A percentile compares a stretch with the other conserved stretches of the same genome.
These are phyloP conservation scores for Rhizophagus clarus DNA, from an alignment of 192 early-diverging fungal species.

Conservation along the genomic window DNA sequence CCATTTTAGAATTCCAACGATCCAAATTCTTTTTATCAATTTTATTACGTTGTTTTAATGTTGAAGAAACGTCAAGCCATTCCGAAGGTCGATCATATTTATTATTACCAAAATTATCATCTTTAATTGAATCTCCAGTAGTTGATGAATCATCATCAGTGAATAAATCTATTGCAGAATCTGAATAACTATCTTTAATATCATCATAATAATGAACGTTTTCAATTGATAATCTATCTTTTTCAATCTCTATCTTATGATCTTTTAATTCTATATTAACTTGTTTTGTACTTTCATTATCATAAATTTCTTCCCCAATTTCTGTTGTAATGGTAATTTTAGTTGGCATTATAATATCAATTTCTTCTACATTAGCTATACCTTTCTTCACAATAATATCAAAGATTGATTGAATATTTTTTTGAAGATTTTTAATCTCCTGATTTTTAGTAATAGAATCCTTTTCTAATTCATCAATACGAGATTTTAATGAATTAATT, in stretches of 20 bases:
- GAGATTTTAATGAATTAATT: neutral
- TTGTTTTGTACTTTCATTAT: neutral
- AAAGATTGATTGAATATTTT: neutral
- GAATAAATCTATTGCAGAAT: neutral
- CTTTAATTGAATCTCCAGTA: neutral
- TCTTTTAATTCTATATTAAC: neutral
- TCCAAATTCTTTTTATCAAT: neutral
- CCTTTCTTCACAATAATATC: neutral
- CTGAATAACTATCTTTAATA: neutral
- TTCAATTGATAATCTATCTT: neutral
- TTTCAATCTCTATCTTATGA: neutral
- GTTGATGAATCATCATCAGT: neutral
- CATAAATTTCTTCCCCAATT: neutral
- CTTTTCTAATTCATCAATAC: neutral
- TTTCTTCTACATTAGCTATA: neutral
- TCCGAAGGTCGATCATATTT: neutral
- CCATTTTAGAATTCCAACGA: neutral
- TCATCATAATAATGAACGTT: neutral
- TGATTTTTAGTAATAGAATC: neutral
- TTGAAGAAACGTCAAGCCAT: neutral
- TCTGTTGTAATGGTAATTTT: neutral
- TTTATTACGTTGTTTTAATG: neutral
- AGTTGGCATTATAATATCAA: neutral
- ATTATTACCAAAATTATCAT: neutral
- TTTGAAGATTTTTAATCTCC: neutral